phyloP scores from a whole-genome alignment of 257 asterid genomes.

The Solanum lycopersicoides region DNA sequence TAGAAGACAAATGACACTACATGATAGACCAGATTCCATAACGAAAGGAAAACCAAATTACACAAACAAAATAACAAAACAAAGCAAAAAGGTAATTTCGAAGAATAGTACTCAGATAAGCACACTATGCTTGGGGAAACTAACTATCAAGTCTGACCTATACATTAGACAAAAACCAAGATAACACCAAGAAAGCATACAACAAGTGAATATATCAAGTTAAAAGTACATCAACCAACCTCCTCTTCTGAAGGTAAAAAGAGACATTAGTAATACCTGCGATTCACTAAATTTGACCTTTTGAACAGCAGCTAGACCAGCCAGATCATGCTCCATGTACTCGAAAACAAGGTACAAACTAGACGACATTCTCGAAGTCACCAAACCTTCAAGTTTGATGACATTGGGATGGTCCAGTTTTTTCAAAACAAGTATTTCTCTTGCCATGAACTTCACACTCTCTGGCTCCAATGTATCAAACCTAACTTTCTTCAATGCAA shows the following conservation, averaged over 20 bases:
- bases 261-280: constrained; percentile 34
- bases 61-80: neutral
- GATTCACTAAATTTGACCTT: constrained; percentile 57
- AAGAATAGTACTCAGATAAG: neutral
- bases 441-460: constrained; percentile 73
- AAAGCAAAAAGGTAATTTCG: neutral
- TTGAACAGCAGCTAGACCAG: constrained; percentile 76
- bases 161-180: neutral
- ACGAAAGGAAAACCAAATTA: neutral
- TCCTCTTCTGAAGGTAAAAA: neutral
- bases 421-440: constrained; percentile 66
- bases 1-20: neutral
- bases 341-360: constrained; percentile 86
- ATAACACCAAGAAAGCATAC: neutral
- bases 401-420: constrained; percentile 82
- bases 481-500: constrained; percentile 87
- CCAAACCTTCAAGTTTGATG: constrained; percentile 85
- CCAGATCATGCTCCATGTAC: constrained; percentile 96
- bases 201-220: neutral
- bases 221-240: neutral
- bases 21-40: neutral
- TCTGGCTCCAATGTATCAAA: constrained; percentile 73
- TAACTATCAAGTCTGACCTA: neutral
- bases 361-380: constrained; percentile 75
- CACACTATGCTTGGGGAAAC: neutral